Percentiles rank a stretch among this genome's conserved stretches.
phyloP scores from a whole-genome alignment of 257 asterid genomes.

The Lantana camara region DNA sequence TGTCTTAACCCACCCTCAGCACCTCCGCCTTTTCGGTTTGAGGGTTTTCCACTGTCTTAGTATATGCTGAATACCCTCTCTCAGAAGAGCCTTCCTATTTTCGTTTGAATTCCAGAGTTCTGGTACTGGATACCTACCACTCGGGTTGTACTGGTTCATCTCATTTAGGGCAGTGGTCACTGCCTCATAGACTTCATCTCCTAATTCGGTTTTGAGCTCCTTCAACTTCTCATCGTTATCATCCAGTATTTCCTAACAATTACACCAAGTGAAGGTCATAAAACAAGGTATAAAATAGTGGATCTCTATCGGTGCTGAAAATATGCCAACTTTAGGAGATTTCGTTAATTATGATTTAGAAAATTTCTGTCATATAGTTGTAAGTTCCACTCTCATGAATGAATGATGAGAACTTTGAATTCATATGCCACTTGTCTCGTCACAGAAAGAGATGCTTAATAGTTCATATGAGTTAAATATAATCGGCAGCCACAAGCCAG shows the following conservation, averaged over 20 bases:
- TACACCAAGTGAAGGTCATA: neutral
- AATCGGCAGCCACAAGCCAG: too few species aligned
- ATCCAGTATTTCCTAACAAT: constrained; percentile 50
- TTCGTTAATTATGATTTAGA: neutral
- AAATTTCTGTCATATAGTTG: too few species aligned
- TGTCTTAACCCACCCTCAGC: constrained; percentile 25
- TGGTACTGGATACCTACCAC: constrained; percentile 62
- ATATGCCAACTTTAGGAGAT: too few species aligned
- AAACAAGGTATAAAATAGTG: neutral
- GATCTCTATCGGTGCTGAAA: neutral
- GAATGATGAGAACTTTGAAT: too few species aligned
- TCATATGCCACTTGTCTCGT: too few species aligned
- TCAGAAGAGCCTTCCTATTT: constrained; percentile 39
- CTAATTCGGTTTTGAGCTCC: constrained; percentile 39
- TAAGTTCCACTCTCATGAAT: too few species aligned
- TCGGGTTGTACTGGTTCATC: constrained; percentile 59
- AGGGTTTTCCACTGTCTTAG: constrained; percentile 51
- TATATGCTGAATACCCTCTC: constrained; percentile 45
- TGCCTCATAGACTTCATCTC: constrained; percentile 42
- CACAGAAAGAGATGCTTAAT: too few species aligned
- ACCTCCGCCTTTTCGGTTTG: constrained; percentile 35
- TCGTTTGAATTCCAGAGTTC: constrained; percentile 52
- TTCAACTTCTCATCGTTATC: constrained; percentile 56
- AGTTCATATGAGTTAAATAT: too few species aligned
- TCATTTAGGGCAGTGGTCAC: constrained; percentile 50